Evolutionary conservation across 495 filamentous ascomycete genomes (phyloP), one percentile per base, ranked within the genome.

Genomic region (Penicillium parvum): DNA sequence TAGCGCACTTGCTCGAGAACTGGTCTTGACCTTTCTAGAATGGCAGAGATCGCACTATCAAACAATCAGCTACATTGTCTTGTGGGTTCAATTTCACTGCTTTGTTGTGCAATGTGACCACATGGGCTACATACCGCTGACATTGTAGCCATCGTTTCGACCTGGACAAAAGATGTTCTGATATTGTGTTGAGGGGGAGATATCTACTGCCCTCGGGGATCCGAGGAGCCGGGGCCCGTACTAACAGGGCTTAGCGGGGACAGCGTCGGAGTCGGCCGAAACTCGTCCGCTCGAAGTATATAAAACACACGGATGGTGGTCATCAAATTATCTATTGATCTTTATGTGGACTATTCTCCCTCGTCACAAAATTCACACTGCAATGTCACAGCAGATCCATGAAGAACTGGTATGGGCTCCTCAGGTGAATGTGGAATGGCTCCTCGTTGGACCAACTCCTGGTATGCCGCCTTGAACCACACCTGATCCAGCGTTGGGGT

Each of bases 41-140:
- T 63, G 47, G 35, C 60, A 63, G 11, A 60, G 19, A 28, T 63
- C 60, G 30, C 60, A 63, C 60, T 63, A 27, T 3, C 25, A 4
- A 17, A 3, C 4, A 7, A 19, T 55, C 15, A 52, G 48, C 8
- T 26, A 33, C n/a, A n/a, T n/a, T n/a, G n/a, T n/a, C n/a, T n/a
- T n/a, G n/a, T n/a, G n/a, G n/a, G n/a, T n/a, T n/a, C n/a, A n/a
- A n/a, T n/a, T n/a, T n/a, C n/a, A n/a, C n/a, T n/a, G n/a, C n/a
- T n/a, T n/a, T 20, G 16, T 12, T 20, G 15, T 25, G 22, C 20
- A 10, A 6, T 20, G 18, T 21, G 25, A 9, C 20, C 7, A 7
- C 22, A 11, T 3, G 23, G 10, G 10, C 20, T 12, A 40, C 57
- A 40, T 42, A 60, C 57, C 23, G 57, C 57, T 7, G 53, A 45